Evolutionary conservation across 2,329 filamentous ascomycete genomes (phyloP).

Genomic region (Fusarium neocosmosporiellum): DNA sequence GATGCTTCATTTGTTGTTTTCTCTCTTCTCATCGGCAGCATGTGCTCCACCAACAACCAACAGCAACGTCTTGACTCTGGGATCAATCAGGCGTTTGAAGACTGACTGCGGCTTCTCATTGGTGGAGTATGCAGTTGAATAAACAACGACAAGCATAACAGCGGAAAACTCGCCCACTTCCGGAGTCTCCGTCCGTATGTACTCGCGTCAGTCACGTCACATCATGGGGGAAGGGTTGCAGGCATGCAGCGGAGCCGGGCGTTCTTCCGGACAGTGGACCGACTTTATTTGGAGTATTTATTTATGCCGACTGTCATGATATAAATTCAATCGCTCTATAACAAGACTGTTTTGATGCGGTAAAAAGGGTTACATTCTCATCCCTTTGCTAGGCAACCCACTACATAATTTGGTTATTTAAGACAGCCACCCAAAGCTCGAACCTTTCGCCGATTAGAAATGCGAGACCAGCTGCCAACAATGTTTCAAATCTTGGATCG

Average conservation of each 20-base stretch:
- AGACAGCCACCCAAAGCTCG: neutral
- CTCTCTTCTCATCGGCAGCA: neutral
- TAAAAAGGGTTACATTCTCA: neutral
- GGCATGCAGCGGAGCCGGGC: neutral
- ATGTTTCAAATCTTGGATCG: slow-evolving; percentile 19
- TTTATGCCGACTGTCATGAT: neutral
- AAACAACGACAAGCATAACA: neutral
- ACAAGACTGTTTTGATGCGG: neutral
- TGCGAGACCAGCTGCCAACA: neutral
- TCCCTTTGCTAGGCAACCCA: neutral
- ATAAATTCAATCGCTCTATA: neutral
- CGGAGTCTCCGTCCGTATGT: neutral
- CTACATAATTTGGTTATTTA: neutral
- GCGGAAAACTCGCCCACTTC: neutral
- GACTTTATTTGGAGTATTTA: neutral
- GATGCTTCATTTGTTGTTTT: neutral
- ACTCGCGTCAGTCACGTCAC: neutral
- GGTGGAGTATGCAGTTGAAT: neutral
- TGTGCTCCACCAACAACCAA: neutral
- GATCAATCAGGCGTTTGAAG: neutral
- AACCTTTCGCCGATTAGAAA: neutral
- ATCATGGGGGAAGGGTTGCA: neutral
- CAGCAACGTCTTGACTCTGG: neutral
- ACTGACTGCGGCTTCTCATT: neutral
- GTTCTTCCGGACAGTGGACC: neutral